Evolutionary conservation across 805 yeast species (phyloP).

Genomic region (Blastobotrys parvus): DNA sequence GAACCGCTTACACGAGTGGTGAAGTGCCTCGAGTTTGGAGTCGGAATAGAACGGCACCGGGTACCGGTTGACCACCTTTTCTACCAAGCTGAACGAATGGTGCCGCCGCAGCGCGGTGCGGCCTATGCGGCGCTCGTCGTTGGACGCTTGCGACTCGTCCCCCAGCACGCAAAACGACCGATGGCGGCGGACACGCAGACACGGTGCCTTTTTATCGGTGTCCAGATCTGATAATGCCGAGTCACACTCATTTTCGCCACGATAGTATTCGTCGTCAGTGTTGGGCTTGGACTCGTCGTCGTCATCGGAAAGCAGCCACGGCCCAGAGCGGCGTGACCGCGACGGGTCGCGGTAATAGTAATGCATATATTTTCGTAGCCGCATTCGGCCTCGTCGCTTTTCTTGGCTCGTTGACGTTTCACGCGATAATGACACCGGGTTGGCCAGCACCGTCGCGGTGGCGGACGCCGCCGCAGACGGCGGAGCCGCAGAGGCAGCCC

Average conservation of each 20-base stretch:
- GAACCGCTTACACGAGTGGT: background rate
- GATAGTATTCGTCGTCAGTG: too few relatives aligned
- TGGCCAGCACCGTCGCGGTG: too few relatives aligned
- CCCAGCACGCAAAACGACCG: background rate
- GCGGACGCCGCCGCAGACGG: too few relatives aligned
- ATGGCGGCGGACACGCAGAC: background rate
- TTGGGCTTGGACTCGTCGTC: too few relatives aligned
- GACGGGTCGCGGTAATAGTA: background rate
- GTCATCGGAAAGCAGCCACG: too few relatives aligned
- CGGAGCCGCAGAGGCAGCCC: too few relatives aligned
- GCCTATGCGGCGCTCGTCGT: background rate
- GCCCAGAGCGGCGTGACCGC: background rate
- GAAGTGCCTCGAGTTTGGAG: background rate
- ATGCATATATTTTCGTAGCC: background rate
- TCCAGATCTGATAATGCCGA: background rate
- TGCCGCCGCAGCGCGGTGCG: slow-evolving; percentile 8
- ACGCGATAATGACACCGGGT: too few relatives aligned
- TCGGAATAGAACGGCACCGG: slow-evolving; percentile 6
- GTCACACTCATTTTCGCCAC: too few relatives aligned
- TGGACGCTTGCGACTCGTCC: too few relatives aligned
- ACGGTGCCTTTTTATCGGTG: background rate
- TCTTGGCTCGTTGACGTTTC: background rate
- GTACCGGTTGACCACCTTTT: slow-evolving; percentile 9
- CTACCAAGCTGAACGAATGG: slow-evolving; percentile 12
- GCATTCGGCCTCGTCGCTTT: background rate